Conservation (phyloP, 1,139 yeast species). For the Ogataea hybrid region DNA sequence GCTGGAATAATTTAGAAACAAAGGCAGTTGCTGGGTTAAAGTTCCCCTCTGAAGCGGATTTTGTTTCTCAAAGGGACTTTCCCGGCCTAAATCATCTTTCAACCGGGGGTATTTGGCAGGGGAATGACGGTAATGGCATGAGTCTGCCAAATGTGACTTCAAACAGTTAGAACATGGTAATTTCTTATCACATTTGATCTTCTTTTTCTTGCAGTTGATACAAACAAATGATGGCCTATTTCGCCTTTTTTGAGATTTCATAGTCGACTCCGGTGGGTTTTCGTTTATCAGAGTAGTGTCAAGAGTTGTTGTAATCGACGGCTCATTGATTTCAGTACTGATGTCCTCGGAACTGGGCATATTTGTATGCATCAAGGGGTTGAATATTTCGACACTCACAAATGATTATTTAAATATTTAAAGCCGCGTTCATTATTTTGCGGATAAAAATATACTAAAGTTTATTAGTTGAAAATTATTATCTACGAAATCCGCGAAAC, state of each 20-base stretch:
- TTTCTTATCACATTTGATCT: constrained; percentile 45
- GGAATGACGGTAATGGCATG: constrained; percentile 15
- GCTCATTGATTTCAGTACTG: constrained; percentile 41
- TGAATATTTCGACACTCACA: background rate
- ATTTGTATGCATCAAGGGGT: background rate
- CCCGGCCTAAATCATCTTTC: background rate
- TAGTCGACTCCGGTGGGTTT: background rate
- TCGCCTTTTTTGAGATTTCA: constrained; percentile 16
- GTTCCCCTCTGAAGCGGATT: background rate
- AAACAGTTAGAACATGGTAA: constrained; percentile 44
- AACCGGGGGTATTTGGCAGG: constrained; percentile 5
- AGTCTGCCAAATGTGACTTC: constrained; percentile 9
- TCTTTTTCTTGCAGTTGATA: constrained; percentile 25
- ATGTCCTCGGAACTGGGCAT: constrained; percentile 26
- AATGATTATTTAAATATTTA: constrained; percentile 63
- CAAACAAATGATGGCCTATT: constrained; percentile 30
- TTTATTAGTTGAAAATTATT: no score
- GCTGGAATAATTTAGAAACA: background rate
- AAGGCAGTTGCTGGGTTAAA: background rate
- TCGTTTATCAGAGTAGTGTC: background rate
- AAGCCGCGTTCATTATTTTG: background rate
- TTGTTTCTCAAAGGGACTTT: no score
- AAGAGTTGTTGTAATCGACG: background rate
- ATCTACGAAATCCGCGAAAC: no score
- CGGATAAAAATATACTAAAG: no score